Base-by-base conservation (phyloP, 805 yeast species). In the Lachancea thermotolerans region DNA sequence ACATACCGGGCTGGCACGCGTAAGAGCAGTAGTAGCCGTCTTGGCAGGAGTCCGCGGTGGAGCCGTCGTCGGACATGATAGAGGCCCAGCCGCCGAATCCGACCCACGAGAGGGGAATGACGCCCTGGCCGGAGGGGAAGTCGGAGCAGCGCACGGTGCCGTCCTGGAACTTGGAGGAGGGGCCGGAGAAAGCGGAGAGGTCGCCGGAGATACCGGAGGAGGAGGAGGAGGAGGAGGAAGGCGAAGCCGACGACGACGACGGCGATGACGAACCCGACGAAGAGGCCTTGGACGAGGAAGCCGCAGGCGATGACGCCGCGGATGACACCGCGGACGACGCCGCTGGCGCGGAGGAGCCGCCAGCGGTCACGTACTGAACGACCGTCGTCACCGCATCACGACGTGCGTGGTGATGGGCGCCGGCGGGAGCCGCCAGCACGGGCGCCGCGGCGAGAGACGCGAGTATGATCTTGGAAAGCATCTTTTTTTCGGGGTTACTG, bases 1-100 rank as follows among this genome's bases (percentile, higher is more conserved):
- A 87, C 96, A 88, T 87, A 78, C 98, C 99, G 36, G 96, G 81
- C 74, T 89, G 95, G 75, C 99, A 91, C 49, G 98, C 95, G 70
- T 91, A 91, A 48, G 98, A 91, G 73, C 99, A 91, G 81, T 86
- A 88, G 60, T 78, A 78, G 48, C 97, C 98, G 56, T 90, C 96
- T 51, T 72, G 66, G 75, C 99, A 91, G 39, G 76, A 59, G 39
- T 72, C 66, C 45, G 76, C 72, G 42, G 84, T 74, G 50, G 87
- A 77, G 52, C 87, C 79, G 50, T 59, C 57, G 37, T 52, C 33
- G 52, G 56, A 52, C 54, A 58, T 60, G 38, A 65, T 52, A 15
- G 66, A 63, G 29, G 76, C 56, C 75, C 77, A 76, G 54, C 81
- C 81, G 50, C 70, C 77, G 50, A 69, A 64, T 35, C 68, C 74